Conservation (phyloP, 2,329 filamentous ascomycete genomes). For the Penicillium verrucosum region DNA sequence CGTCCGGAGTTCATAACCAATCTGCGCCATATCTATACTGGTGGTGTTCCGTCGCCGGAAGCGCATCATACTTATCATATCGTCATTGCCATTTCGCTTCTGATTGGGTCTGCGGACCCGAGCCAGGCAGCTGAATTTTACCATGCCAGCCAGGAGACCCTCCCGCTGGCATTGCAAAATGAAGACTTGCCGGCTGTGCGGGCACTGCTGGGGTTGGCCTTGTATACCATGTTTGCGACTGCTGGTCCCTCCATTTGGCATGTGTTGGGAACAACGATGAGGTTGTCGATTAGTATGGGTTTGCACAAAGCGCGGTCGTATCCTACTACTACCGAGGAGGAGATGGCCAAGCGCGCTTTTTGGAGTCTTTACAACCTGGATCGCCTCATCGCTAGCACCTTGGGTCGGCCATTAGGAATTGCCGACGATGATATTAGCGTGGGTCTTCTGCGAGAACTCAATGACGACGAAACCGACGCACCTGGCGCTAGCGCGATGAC, state of each 20-base stretch:
- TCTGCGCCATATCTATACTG: conserved; percentile 36
- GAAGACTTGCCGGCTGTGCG: conserved; percentile 38
- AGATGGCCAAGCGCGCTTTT: conserved; percentile 44
- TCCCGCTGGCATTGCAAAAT: conserved; percentile 36
- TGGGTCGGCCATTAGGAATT: conserved; percentile 41
- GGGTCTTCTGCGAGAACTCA: conserved; percentile 37
- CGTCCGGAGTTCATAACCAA: conserved; percentile 34
- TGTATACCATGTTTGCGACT: conserved; percentile 40
- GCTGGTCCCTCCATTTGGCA: conserved; percentile 41
- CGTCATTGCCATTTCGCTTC: conserved; percentile 35
- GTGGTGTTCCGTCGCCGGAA: conserved; percentile 33
- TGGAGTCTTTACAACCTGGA: conserved; percentile 47
- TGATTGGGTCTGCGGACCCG: conserved; percentile 34
- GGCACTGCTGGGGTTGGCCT: conserved; percentile 36
- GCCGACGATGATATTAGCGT: conserved; percentile 44
- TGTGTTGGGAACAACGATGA: conserved; percentile 38
- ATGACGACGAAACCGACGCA: conserved; percentile 39
- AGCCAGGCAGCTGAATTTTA: conserved; percentile 36
- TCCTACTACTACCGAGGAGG: conserved; percentile 32
- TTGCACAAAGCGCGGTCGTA: conserved; percentile 34
- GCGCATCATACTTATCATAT: conserved; percentile 38
- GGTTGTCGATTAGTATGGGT: conserved; percentile 38
- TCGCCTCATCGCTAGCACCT: conserved; percentile 39
- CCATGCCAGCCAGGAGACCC: conserved; percentile 34
- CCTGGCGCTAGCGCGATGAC: conserved; percentile 38